Evolutionary conservation across 139 green algal species (phyloP), one percentile per base, ranked within the genome.

Genomic region (Nannochloris sp.): DNA sequence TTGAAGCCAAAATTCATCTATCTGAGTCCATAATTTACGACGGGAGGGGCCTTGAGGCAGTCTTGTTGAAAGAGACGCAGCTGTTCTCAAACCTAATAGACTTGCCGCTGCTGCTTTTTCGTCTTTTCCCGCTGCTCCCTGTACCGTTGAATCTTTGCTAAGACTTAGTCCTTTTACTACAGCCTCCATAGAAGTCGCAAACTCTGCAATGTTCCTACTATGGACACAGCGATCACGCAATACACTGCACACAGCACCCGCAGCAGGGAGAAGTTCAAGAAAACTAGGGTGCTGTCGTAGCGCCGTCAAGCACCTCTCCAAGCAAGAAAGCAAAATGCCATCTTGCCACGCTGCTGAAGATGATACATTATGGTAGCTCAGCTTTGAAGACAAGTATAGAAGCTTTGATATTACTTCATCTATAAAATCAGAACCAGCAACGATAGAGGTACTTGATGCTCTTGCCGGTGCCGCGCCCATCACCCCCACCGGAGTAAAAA

Each of bases 331-430:
- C 24, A 71, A 25, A 27, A 39, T 25, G 32, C 53, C 57, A 25
- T 56, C 33, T 8, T 38, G 60, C 67, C 67, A 74, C 8, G n/a
- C 23, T 0, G 25, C n/a, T 1, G 48, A 33, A 4, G 39, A 45
- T 10, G n/a, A 7, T 32, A 74, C 48, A 33, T 23, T 39, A 19
- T 54, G 61, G 25, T 73, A 70, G 60, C 60, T 72, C 32, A 72
- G 34, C 29, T 60, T 59, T 6, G 13, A 59, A 0, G 59, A 42
- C 60, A 74, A 53, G 35, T 25, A 23, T 19, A 13, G 25, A 12
- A 62, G 24, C 55, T 62, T 62, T 36, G n/a, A n/a, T n/a, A n/a
- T n/a, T n/a, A n/a, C n/a, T n/a, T n/a, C n/a, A n/a, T n/a, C n/a
- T n/a, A n/a, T n/a, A n/a, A n/a, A n/a, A 33, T 42, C 51, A 71